phyloP scores from a whole-genome alignment of 805 yeast genomes.

The Ogataea ganodermae region DNA sequence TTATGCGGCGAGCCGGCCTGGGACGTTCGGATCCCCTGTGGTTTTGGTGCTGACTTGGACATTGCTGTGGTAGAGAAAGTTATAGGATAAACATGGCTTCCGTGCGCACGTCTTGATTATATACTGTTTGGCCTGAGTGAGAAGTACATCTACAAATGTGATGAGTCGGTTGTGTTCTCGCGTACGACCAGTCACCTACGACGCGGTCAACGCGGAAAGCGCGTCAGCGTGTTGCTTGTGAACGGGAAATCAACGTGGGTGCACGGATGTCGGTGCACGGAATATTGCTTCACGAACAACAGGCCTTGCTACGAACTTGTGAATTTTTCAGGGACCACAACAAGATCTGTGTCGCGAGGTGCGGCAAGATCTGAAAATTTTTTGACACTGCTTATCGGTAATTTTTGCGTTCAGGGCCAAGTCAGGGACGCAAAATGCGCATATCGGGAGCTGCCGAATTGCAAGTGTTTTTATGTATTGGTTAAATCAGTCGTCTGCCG shows the following conservation, averaged over 20 bases:
- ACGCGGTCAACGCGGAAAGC: no score
- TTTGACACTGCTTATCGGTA: no score
- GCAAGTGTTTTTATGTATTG: no score
- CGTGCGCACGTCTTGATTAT: no score
- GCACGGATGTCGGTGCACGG: not conserved
- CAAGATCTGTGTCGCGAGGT: not conserved
- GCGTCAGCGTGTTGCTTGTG: no score
- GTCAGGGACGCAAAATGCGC: no score
- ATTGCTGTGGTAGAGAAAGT: not conserved
- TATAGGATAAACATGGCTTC: no score
- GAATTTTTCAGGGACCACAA: conserved; percentile 1
- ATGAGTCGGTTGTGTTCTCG: not conserved
- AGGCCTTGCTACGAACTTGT: no score
- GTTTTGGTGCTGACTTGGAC: not conserved
- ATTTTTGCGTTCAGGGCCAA: no score
- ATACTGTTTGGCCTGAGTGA: not conserved
- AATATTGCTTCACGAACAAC: no score
- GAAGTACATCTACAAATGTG: not conserved
- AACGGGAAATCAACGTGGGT: not conserved
- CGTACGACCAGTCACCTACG: not conserved
- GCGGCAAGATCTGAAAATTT: not conserved
- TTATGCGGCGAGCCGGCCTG: conserved; percentile 11
- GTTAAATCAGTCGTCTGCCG: no score
- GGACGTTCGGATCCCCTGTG: conserved; percentile 9
- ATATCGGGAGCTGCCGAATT: no score